These are phyloP conservation scores for Solanum phureja DNA, from an alignment of 257 asterid species.

Conservation along the genomic window DNA sequence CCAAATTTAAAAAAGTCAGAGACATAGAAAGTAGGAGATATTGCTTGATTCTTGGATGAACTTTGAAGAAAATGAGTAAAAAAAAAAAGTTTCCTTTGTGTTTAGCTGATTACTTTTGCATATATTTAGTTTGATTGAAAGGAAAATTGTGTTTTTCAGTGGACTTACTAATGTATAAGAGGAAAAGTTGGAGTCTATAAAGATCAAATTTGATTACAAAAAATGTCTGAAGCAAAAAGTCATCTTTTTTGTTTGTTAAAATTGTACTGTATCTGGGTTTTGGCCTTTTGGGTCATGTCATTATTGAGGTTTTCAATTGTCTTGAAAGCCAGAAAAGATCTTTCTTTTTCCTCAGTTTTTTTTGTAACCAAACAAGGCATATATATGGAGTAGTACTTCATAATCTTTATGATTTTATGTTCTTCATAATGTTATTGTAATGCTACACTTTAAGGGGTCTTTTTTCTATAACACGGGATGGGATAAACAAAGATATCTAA, in stretches of 20 bases:
- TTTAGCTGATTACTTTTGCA: neutral
- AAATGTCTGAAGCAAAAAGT: too few species aligned
- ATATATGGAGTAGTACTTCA: neutral
- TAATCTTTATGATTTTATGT: neutral
- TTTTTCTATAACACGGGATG: neutral
- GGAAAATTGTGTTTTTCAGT: neutral
- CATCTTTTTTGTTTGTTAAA: neutral
- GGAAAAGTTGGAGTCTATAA: neutral
- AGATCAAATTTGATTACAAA: too few species aligned
- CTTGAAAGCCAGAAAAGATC: neutral
- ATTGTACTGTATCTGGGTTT: neutral
- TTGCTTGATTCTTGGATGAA: neutral
- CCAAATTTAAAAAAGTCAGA: too few species aligned
- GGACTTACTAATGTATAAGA: neutral
- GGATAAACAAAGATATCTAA: too few species aligned
- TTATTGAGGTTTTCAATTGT: neutral
- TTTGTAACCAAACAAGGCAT: constrained; percentile 4
- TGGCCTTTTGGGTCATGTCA: neutral
- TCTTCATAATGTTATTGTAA: constrained; percentile 3
- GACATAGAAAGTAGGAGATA: neutral
- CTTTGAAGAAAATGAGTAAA: neutral
- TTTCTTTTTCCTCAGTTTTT: neutral
- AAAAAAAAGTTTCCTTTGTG: neutral
- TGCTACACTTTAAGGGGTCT: neutral
- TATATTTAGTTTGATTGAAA: neutral